phyloP scores from a whole-genome alignment of 2,329 filamentous ascomycete species.

The Fusarium sp. region DNA sequence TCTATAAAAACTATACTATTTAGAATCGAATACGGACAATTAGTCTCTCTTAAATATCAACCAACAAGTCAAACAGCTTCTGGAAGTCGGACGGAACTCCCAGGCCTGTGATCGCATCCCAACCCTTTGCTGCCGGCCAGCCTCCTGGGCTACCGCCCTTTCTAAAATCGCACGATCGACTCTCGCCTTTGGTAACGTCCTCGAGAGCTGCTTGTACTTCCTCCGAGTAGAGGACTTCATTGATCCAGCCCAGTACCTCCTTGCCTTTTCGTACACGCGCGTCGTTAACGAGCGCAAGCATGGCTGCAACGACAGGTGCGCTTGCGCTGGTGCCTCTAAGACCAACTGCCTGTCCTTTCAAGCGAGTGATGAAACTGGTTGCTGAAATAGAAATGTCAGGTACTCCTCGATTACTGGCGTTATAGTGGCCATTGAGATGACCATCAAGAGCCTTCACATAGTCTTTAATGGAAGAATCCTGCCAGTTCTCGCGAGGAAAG shows the following conservation, averaged over 20 bases:
- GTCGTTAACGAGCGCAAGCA: conserved; percentile 68
- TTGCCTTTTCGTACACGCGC: conserved; percentile 62
- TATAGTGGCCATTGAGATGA: conserved; percentile 60
- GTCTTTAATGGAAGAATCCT: conserved; percentile 54
- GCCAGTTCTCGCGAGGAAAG: conserved; percentile 61
- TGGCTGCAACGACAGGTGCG: conserved; percentile 65
- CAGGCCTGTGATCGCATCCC: conserved; percentile 64
- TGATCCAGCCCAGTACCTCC: conserved; percentile 65
- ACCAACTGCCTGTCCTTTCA: conserved; percentile 44
- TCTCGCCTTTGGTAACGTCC: conserved; percentile 58
- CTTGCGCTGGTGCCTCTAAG: conserved; percentile 64
- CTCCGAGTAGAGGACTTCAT: conserved; percentile 60
- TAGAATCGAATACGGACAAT: neutral
- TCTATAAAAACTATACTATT: neutral
- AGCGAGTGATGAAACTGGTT: conserved; percentile 63
- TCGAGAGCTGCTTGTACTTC: conserved; percentile 53
- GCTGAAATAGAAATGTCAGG: conserved; percentile 69
- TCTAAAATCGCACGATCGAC: conserved; percentile 55
- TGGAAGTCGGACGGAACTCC: conserved; percentile 60
- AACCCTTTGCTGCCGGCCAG: conserved; percentile 61
- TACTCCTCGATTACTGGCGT: conserved; percentile 60
- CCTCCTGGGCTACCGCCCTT: conserved; percentile 52
- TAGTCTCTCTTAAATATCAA: conserved; percentile 30
- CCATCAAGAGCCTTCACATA: conserved; percentile 58
- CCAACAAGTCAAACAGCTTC: conserved; percentile 52